These are phyloP conservation scores for Cylindrotheca closterium DNA, from an alignment of 108 stramenopile species.

Conservation along the genomic window DNA sequence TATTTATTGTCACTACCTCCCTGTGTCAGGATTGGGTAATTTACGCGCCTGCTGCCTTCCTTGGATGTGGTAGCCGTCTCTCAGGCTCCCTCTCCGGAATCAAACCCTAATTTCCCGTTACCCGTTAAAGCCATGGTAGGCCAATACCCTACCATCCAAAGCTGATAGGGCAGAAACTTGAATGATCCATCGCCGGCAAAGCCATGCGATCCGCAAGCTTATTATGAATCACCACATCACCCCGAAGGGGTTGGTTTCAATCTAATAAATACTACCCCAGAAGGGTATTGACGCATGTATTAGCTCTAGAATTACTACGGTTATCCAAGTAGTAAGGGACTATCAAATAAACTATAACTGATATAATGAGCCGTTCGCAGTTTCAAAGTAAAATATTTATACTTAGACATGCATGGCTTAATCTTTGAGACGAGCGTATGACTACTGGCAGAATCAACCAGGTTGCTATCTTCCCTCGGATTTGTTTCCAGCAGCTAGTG, in stretches of 20 bases:
- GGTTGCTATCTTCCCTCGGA: slow-evolving; percentile 64
- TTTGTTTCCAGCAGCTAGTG: not conserved
- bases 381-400: slow-evolving; percentile 90
- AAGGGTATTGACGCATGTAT: slow-evolving; percentile 92
- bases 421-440: slow-evolving; percentile 99
- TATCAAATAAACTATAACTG: slow-evolving; percentile 99
- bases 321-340: slow-evolving; percentile 98
- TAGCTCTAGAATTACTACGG: slow-evolving; percentile 99
- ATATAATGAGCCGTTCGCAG: slow-evolving; percentile 99
- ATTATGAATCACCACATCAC: slow-evolving; percentile 95
- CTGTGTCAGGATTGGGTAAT: slow-evolving; percentile 97
- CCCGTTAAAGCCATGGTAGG: slow-evolving; percentile 96
- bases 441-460: slow-evolving; percentile 99
- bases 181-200: slow-evolving; percentile 88
- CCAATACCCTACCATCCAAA: slow-evolving; percentile 97
- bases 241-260: slow-evolving; percentile 91
- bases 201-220: slow-evolving; percentile 90
- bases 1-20: slow-evolving; percentile 98
- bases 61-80: slow-evolving; percentile 98
- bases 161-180: slow-evolving; percentile 98
- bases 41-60: slow-evolving; percentile 98
- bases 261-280: slow-evolving; percentile 95
- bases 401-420: slow-evolving; percentile 99
- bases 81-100: slow-evolving; percentile 99
- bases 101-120: slow-evolving; percentile 97